Conservation (phyloP, 2,329 filamentous ascomycete genomes). For the Alternaria arbusti region DNA sequence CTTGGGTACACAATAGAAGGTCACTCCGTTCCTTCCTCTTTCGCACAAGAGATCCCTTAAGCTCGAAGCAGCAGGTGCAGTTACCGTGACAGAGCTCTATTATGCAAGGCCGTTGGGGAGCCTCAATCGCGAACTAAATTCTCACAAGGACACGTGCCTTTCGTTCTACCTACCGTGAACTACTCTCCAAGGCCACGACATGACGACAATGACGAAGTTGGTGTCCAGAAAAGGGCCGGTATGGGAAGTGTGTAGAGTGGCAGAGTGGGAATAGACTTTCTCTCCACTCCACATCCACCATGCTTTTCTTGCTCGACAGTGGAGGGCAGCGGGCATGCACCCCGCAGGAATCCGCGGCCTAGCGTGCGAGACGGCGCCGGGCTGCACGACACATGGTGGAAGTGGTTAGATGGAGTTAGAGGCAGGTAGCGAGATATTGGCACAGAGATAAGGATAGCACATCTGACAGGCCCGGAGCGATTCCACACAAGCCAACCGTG, state of each 20-base stretch:
- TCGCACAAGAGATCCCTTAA: conserved; percentile 9
- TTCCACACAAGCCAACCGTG: background rate
- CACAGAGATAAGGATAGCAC: conserved; percentile 10
- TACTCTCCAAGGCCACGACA: background rate
- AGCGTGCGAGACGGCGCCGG: conserved; percentile 1
- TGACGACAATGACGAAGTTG: background rate
- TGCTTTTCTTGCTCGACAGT: background rate
- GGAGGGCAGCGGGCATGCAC: conserved; percentile 18
- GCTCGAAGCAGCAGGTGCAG: conserved; percentile 16
- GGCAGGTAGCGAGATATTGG: conserved; percentile 4
- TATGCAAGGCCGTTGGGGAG: conserved; percentile 5
- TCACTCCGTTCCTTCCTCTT: conserved; percentile 11
- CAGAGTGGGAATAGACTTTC: conserved; percentile 1
- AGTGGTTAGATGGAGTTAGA: background rate
- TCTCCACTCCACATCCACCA: conserved; percentile 2
- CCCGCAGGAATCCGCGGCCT: conserved; percentile 19
- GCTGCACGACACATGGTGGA: conserved; percentile 6
- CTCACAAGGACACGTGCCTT: background rate
- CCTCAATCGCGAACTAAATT: background rate
- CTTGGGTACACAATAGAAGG: background rate
- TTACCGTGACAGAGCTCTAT: background rate
- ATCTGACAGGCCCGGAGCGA: conserved; percentile 9
- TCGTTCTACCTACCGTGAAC: background rate
- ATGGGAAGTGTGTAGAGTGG: background rate
- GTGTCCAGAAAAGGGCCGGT: background rate